Percentiles rank a stretch among this genome's conserved stretches.
Evolutionary conservation across 2,329 filamentous ascomycete species (phyloP).

Genomic region (Daldinia eschscholtzii): DNA sequence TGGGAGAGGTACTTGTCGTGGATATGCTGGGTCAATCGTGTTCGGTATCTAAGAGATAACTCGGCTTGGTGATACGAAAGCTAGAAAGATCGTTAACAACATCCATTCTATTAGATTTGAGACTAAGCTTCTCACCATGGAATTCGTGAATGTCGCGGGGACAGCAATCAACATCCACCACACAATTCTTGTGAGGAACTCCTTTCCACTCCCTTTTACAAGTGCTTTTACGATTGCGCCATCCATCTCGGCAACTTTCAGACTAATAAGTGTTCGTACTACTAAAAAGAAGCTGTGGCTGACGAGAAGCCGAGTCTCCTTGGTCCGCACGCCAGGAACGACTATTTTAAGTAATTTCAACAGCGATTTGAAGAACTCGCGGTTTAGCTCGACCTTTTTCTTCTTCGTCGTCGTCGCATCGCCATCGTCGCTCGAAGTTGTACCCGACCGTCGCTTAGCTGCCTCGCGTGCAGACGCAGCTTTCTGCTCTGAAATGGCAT

Average conservation of each 20-base stretch:
- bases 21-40: conserved; percentile 91
- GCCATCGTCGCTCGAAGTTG: conserved; percentile 58
- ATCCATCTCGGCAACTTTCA: conserved; percentile 97
- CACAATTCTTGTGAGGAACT: conserved; percentile 87
- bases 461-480: conserved; percentile 79
- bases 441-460: conserved; percentile 66
- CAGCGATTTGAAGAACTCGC: conserved; percentile 82
- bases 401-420: conserved; percentile 51
- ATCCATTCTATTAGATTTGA: not conserved
- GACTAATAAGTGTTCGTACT: conserved; percentile 87
- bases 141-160: conserved; percentile 97
- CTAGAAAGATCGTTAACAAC: conserved; percentile 58
- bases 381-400: conserved; percentile 89
- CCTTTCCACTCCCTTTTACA: conserved; percentile 89
- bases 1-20: conserved; percentile 97
- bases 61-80: conserved; percentile 97
- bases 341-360: conserved; percentile 85
- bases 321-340: conserved; percentile 89
- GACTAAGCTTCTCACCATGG: conserved; percentile 76
- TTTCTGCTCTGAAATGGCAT: conserved; percentile 94
- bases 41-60: conserved; percentile 91
- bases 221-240: conserved; percentile 91
- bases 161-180: conserved; percentile 99
- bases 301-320: conserved; percentile 85
- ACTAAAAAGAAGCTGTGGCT: conserved; percentile 96